phyloP scores from a whole-genome alignment of 2,329 filamentous ascomycete genomes.

The Hypoxylon sp. region DNA sequence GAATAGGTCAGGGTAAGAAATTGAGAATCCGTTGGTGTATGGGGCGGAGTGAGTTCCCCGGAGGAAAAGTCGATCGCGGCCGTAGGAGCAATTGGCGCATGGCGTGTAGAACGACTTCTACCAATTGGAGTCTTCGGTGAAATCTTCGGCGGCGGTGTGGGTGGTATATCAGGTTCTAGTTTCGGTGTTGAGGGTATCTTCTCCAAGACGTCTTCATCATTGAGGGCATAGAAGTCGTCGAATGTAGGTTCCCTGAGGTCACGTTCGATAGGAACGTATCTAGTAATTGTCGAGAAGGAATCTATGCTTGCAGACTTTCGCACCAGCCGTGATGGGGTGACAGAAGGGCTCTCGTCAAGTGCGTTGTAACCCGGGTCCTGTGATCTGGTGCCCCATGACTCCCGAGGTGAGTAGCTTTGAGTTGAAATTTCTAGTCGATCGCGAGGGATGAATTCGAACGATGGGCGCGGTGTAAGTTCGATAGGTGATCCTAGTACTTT shows the following conservation, averaged over 20 bases:
- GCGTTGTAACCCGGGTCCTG: constrained; percentile 41
- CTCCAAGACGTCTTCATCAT: constrained; percentile 72
- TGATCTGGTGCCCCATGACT: constrained; percentile 50
- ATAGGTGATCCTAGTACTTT: constrained; percentile 36
- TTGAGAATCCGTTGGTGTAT: constrained; percentile 51
- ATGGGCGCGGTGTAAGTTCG: constrained; percentile 30
- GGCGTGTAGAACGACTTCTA: constrained; percentile 36
- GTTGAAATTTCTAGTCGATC: constrained; percentile 1
- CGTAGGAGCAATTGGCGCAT: constrained; percentile 32
- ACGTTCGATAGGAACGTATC: constrained; percentile 51
- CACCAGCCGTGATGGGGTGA: constrained; percentile 41
- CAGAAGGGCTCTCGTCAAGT: constrained; percentile 23
- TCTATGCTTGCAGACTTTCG: constrained; percentile 50
- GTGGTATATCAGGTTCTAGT: constrained; percentile 43
- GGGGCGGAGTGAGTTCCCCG: constrained; percentile 51
- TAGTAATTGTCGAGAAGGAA: constrained; percentile 50
- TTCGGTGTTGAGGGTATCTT: constrained; percentile 46
- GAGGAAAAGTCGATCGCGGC: constrained; percentile 33
- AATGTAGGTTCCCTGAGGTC: constrained; percentile 67
- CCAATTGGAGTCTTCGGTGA: constrained; percentile 37
- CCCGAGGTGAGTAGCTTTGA: constrained; percentile 34
- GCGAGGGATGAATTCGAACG: constrained; percentile 18
- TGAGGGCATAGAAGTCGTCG: constrained; percentile 68
- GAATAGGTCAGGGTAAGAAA: constrained; percentile 64
- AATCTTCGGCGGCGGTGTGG: constrained; percentile 51